Evolutionary conservation across 169 alveolate genomes (phyloP).

Genomic region (Plasmodium knowlesi): DNA sequence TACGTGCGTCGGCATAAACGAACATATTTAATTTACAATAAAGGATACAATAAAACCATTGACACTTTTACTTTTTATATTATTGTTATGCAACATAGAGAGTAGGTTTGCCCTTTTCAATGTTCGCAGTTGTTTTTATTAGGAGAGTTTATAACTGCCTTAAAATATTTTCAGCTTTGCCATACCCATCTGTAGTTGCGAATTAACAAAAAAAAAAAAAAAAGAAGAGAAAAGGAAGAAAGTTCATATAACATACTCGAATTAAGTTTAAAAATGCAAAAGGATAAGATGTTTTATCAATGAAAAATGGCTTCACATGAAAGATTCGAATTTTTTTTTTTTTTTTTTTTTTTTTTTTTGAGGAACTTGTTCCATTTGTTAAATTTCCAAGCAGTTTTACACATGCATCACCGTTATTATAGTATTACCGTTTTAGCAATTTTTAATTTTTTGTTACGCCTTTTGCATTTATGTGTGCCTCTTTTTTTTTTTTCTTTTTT

Average conservation of each 20-base stretch:
- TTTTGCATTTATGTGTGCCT: not conserved
- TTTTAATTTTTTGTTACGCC: not conserved
- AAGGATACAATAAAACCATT: not conserved
- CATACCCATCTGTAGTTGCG: not conserved
- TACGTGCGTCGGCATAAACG: not conserved
- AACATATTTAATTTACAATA: not conserved
- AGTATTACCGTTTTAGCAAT: not conserved
- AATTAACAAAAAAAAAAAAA: not conserved
- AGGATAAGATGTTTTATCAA: not conserved
- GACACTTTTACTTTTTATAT: not conserved
- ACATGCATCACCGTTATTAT: not conserved
- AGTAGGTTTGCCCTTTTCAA: not conserved
- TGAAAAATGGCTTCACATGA: not conserved
- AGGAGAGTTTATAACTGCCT: not conserved
- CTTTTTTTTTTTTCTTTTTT: not conserved
- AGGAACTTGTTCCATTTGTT: not conserved
- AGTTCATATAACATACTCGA: not conserved
- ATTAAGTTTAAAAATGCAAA: not conserved
- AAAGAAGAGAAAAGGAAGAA: not conserved
- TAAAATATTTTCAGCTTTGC: not conserved
- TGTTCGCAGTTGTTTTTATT: not conserved
- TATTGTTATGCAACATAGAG: not conserved
- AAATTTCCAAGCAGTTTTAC: not conserved
- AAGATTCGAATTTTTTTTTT: not conserved
- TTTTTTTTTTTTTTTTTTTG: not conserved